Base-by-base conservation (phyloP, 495 filamentous ascomycete genomes). In the Hyphodiscus hymeniophilus region DNA sequence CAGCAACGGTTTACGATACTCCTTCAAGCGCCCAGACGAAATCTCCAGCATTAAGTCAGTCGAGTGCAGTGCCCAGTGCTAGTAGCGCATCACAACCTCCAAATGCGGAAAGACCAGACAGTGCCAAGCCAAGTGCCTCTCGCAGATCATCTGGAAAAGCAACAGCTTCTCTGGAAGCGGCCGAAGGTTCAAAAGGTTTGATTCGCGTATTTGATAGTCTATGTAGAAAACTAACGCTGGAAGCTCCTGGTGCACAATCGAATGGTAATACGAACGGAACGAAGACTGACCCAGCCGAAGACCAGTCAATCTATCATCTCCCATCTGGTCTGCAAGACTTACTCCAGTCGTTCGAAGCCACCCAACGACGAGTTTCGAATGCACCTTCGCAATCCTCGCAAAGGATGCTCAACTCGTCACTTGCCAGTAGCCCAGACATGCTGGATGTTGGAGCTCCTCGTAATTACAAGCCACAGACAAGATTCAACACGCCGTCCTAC, bases 271-370 rank as follows among this genome's bases (percentile, higher is more conserved):
- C 68, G 13, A 77, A 76, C 42, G 74, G 72, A 4, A 57, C 67
- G 50, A 69, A 75, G 47, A 38, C 16, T 40, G 60, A 70, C 33
- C 65, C 61, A 24, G 67, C 73, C 31, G 66, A 66, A 28, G 72
- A 76, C 45, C 89, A 96, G 63, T 91, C 91, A 10, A 83, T 97
- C 44, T 98, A 87, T 64, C 89, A 97, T 59, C 77, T 98, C n/a
- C 92, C 92, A 2, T 78, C 89, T 11, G 84, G 86, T 12, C 71
- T 98, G 22, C 85, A 89, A 60, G 92, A 97, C 59, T 70, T 98
- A 48, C 75, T 95, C 28, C 84, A 94, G 38, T 87, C 89, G 2
- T 95, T 89, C 58, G 91, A 97, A 60, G 72, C 79, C 15, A 91
- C 85, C 26, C 90, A 86, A 64, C 79, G 74, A 56, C 75, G 82